Percentiles rank a stretch among this genome's conserved stretches.
Conservation (phyloP, 2,329 filamentous ascomycete species). For the Fusarium dlaminii region DNA sequence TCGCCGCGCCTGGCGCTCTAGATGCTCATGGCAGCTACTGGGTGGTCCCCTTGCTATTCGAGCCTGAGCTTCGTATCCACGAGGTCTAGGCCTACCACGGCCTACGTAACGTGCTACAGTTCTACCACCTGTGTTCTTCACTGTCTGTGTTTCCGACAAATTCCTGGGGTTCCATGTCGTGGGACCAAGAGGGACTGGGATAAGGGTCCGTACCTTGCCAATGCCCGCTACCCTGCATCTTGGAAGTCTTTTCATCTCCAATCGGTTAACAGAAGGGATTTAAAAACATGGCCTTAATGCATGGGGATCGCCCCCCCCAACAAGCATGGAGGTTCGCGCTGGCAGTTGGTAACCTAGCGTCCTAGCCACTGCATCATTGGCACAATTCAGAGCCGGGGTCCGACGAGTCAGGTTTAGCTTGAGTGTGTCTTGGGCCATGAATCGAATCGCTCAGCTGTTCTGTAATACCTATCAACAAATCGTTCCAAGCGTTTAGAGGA, state of each 20-base stretch:
- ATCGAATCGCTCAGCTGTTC: conserved; percentile 5
- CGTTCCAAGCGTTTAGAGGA: conserved; percentile 37
- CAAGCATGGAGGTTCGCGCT: conserved; percentile 35
- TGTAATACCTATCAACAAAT: conserved; percentile 4
- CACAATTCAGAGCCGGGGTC: conserved; percentile 17
- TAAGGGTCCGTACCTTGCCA: conserved; percentile 18
- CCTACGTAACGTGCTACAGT: conserved; percentile 30
- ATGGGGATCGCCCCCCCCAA: conserved; percentile 38
- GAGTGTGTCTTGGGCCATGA: conserved; percentile 32
- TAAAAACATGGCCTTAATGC: conserved; percentile 30
- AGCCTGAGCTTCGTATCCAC: conserved; percentile 5
- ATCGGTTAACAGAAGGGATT: conserved; percentile 24
- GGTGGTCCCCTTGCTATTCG: not conserved
- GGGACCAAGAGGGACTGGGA: conserved; percentile 20
- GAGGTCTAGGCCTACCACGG: conserved; percentile 25
- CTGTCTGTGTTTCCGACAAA: conserved; percentile 15
- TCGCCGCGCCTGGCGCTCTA: conserved; percentile 33
- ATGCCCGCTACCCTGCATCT: conserved; percentile 32
- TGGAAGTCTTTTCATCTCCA: conserved; percentile 16
- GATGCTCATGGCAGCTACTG: conserved; percentile 4
- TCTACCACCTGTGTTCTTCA: conserved; percentile 10
- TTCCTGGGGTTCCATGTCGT: conserved; percentile 29
- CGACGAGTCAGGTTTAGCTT: conserved; percentile 37
- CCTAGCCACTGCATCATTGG: conserved; percentile 39
- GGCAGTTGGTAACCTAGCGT: conserved; percentile 18